Percentiles rank a stretch among this genome's conserved stretches.
phyloP scores from a whole-genome alignment of 495 filamentous ascomycete genomes.

The Penicillium chermesinum region DNA sequence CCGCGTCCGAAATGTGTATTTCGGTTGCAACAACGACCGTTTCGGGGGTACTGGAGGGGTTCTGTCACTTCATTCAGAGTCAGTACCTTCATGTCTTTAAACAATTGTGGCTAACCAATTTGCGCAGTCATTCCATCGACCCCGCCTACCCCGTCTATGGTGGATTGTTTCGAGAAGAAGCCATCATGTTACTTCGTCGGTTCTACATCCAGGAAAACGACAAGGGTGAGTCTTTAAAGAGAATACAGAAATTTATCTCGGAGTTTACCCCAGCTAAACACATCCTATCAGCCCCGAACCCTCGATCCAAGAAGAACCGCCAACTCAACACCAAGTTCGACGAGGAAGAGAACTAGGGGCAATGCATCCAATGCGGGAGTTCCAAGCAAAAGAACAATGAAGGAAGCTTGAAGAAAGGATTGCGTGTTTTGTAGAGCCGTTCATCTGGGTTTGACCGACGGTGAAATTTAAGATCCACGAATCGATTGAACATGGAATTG shows the following conservation, averaged over 20 bases:
- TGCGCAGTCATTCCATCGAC: slow-evolving; percentile 53
- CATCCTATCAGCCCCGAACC: slow-evolving; percentile 51
- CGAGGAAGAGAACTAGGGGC: slow-evolving; percentile 4
- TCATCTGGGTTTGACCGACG: not conserved
- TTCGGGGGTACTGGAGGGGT: slow-evolving; percentile 96
- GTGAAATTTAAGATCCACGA: not conserved
- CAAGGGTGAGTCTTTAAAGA: slow-evolving; percentile 58
- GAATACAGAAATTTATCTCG: no score
- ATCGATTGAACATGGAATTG: slow-evolving; percentile 8
- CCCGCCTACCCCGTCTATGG: slow-evolving; percentile 70
- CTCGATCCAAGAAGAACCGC: slow-evolving; percentile 50
- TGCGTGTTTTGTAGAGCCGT: no score
- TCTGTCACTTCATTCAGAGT: slow-evolving; percentile 77
- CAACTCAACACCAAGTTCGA: slow-evolving; percentile 44
- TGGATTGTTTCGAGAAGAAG: slow-evolving; percentile 79
- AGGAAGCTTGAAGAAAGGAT: not conserved
- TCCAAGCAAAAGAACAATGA: not conserved
- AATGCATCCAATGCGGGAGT: not conserved
- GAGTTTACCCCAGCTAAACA: not conserved
- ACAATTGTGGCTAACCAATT: slow-evolving; percentile 8
- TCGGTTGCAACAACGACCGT: slow-evolving; percentile 90
- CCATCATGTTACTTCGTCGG: slow-evolving; percentile 80
- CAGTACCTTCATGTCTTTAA: slow-evolving; percentile 7
- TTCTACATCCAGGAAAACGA: slow-evolving; percentile 98
- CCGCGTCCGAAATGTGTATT: slow-evolving; percentile 77